Conservation (phyloP, 2,329 filamentous ascomycete genomes). For the Sclerotinia nivalis region DNA sequence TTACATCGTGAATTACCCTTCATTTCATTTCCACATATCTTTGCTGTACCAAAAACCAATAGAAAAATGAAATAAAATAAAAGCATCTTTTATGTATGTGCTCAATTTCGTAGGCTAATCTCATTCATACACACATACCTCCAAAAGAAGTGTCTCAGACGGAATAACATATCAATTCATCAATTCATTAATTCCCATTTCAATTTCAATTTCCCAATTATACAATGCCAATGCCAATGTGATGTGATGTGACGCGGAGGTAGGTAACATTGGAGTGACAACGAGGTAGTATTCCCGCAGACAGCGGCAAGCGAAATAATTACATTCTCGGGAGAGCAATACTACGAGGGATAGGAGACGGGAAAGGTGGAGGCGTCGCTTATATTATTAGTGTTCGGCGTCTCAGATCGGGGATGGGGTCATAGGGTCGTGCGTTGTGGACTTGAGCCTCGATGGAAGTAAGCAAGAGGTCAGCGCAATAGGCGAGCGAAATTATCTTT, state of each 20-base stretch:
- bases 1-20: too few species aligned
- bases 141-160: neutral
- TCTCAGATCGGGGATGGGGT: neutral
- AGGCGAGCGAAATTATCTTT: neutral
- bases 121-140: neutral
- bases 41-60: too few species aligned
- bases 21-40: too few species aligned
- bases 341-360: neutral
- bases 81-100: neutral
- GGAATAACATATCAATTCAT: neutral
- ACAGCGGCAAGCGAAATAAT: neutral
- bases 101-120: neutral
- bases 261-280: neutral
- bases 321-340: neutral
- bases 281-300: conserved; percentile 1
- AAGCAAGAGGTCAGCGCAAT: neutral
- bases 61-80: neutral
- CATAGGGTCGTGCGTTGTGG: neutral
- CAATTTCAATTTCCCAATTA: too few species aligned
- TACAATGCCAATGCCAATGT: neutral
- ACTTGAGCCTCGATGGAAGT: neutral
- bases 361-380: neutral
- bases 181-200: neutral
- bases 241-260: neutral
- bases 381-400: neutral